Evolutionary conservation across 2,329 filamentous ascomycete genomes (phyloP).

Genomic region (Colletotrichum abscissum): DNA sequence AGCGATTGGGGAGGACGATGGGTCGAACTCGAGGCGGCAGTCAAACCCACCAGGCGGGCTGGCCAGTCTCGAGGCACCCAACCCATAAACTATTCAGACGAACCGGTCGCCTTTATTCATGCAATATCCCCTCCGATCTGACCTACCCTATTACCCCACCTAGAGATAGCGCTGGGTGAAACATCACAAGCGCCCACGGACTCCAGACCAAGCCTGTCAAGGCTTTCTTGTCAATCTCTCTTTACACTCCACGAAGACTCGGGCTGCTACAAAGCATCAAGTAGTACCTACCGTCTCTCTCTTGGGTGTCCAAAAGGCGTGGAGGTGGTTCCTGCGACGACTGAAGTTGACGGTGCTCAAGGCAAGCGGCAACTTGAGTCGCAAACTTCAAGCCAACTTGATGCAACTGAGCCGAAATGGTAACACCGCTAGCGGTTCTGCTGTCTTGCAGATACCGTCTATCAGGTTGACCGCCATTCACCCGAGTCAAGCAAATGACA

Average conservation of each 20-base stretch:
- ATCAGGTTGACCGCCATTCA: slow-evolving; percentile 27
- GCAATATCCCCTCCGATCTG: slow-evolving; percentile 7
- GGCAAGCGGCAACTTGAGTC: not conserved
- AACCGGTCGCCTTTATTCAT: slow-evolving; percentile 13
- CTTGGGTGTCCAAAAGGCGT: not conserved
- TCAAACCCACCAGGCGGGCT: not conserved
- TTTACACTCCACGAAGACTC: not conserved
- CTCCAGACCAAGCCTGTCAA: not conserved
- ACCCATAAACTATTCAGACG: slow-evolving; percentile 10
- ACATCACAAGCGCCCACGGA: not conserved
- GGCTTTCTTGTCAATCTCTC: not conserved
- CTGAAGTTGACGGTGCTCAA: not conserved
- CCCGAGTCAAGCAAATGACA: slow-evolving; percentile 20
- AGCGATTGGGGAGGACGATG: not conserved
- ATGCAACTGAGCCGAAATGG: not conserved
- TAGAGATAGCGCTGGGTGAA: not conserved
- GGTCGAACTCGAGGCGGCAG: not conserved
- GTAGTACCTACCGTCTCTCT: not conserved
- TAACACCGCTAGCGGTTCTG: not conserved
- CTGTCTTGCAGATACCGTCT: not conserved
- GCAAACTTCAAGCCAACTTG: slow-evolving; percentile 6
- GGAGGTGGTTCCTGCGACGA: not conserved
- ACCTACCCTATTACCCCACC: not conserved
- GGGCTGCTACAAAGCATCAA: not conserved
- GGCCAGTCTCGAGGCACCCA: not conserved